phyloP scores from a whole-genome alignment of 2,329 filamentous ascomycete genomes.

The Xylaria sp. region DNA sequence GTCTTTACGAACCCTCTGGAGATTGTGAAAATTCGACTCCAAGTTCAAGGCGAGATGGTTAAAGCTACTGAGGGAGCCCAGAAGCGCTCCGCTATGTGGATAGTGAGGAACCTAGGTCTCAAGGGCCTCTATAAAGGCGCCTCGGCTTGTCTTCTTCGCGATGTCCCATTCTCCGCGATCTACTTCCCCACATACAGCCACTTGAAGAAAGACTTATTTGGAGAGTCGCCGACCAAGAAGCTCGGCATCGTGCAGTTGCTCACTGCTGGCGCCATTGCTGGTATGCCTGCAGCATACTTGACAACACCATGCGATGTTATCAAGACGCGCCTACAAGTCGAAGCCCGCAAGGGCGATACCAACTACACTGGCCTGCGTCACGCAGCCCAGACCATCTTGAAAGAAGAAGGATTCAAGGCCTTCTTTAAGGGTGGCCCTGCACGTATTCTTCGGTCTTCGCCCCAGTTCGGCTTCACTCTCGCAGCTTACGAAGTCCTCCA shows the following conservation, averaged over 20 bases:
- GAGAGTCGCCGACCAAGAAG: slow-evolving; percentile 87
- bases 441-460: slow-evolving; percentile 92
- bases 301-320: slow-evolving; percentile 99
- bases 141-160: slow-evolving; percentile 90
- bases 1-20: slow-evolving; percentile 98
- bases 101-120: slow-evolving; percentile 92
- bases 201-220: slow-evolving; percentile 92
- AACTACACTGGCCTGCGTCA: slow-evolving; percentile 89
- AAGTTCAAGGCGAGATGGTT: slow-evolving; percentile 95
- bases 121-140: slow-evolving; percentile 97
- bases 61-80: slow-evolving; percentile 85
- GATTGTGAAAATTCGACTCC: slow-evolving; percentile 98
- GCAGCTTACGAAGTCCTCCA: slow-evolving; percentile 95
- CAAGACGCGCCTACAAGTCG: slow-evolving; percentile 97
- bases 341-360: slow-evolving; percentile 94
- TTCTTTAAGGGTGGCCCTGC: slow-evolving; percentile 99
- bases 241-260: slow-evolving; percentile 91
- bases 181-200: slow-evolving; percentile 99
- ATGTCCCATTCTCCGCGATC: slow-evolving; percentile 97
- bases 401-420: slow-evolving; percentile 92
- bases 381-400: slow-evolving; percentile 82
- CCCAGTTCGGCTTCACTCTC: slow-evolving; percentile 97
- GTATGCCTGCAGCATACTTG: slow-evolving; percentile 92
- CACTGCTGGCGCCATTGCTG: slow-evolving; percentile 92
- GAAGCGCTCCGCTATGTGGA: slow-evolving; percentile 96